Evolutionary conservation across 2,329 filamentous ascomycete genomes (phyloP).

Genomic region (Alternaria arbusti): DNA sequence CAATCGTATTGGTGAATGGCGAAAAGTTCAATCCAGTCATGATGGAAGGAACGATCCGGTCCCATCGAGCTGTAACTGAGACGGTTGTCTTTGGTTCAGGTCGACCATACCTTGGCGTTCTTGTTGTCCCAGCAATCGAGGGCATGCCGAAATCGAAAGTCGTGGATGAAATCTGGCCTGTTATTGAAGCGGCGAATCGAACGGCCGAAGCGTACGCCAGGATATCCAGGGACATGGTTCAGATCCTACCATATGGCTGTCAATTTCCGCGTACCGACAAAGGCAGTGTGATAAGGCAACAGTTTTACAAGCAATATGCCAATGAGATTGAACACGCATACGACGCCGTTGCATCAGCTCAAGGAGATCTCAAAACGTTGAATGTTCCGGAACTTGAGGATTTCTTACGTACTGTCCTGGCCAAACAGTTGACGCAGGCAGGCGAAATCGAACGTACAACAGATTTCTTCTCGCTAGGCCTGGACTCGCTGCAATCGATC

Average conservation of each 20-base stretch:
- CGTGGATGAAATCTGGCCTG: constrained; percentile 57
- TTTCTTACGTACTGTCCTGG: constrained; percentile 25
- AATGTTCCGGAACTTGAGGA: constrained; percentile 1
- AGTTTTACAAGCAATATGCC: constrained; percentile 58
- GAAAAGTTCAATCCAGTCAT: constrained; percentile 58
- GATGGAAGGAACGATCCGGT: constrained; percentile 62
- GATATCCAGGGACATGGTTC: constrained; percentile 62
- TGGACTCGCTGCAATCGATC: constrained; percentile 67
- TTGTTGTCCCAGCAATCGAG: constrained; percentile 56
- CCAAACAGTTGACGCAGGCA: constrained; percentile 17
- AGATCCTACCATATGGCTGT: constrained; percentile 54
- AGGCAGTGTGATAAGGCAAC: constrained; percentile 61
- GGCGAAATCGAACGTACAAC: constrained; percentile 41
- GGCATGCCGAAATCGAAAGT: not conserved
- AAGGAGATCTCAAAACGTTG: not conserved
- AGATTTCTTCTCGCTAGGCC: constrained; percentile 65
- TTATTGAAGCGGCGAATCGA: constrained; percentile 59
- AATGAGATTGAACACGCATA: constrained; percentile 58
- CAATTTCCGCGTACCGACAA: constrained; percentile 63
- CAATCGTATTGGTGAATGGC: constrained; percentile 56
- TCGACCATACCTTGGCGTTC: constrained; percentile 58
- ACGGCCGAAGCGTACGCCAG: constrained; percentile 59
- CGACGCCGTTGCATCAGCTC: constrained; percentile 30
- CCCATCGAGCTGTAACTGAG: constrained; percentile 61
- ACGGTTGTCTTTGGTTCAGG: constrained; percentile 64